Base-by-base conservation (phyloP, 108 stramenopile species). In the Stephanodiscus minutulus region DNA sequence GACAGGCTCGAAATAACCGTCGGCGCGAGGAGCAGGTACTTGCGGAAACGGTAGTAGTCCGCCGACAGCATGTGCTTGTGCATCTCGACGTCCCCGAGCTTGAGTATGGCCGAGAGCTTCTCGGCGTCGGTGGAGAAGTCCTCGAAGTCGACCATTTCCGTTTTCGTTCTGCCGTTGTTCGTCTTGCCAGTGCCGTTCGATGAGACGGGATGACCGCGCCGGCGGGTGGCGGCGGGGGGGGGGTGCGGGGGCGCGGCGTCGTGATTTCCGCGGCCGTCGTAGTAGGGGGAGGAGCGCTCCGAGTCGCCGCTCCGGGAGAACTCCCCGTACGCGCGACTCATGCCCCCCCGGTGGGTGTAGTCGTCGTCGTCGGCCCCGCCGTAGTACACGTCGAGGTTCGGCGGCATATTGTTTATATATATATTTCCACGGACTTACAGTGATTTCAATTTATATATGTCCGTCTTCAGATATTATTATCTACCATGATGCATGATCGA, bases 21-120 rank as follows among this genome's bases (percentile, higher is more conserved):
- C 31, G 76, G 69, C 9, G 63, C 12, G 1, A 77, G 63, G 35
- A 77, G 64, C 9, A 18, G 8, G 18, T 70, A 66, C 39, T 70
- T 77, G 1, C 76, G 69, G 37, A 70, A 65, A 6, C 69, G 63
- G 48, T 29, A 66, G 64, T 77, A 66, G 11, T 69, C 64, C 25
- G 9, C 6, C 7, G 76, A 29, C 27, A 77, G 48, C 11, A 33
- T 35, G 54, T 77, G 76, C 52, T 77, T 64, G 47, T 70, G 76
- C 18, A 33, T 43, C 52, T 77, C 69, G 13, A 70, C 56, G 48
- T 77, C 69, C 69, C 64, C 24, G 1, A 39, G 15, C 58, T 61
- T 55, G 1, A 77, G 37, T 5, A 77, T 66, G 36, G 69, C 46
- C 2, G 69, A 70, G 20, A 77, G 39, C 17, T 77, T 77, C 37